Evolutionary conservation across 2,329 filamentous ascomycete genomes (phyloP).

Genomic region (Aspergillus sp.): DNA sequence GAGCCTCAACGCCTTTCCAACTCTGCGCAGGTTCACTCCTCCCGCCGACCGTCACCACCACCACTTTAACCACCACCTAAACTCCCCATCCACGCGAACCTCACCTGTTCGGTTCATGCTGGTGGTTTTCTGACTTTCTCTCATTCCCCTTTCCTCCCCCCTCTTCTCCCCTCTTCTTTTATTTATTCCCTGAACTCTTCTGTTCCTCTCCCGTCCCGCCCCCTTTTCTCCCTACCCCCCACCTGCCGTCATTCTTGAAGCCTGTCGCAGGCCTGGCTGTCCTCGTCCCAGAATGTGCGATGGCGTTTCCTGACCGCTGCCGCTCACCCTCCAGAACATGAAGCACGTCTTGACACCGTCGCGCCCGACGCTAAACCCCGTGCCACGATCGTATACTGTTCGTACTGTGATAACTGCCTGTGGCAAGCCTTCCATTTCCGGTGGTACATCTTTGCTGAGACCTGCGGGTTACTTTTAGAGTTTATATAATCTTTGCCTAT

Average conservation of each 20-base stretch:
- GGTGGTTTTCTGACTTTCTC: not conserved
- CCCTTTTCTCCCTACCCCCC: not conserved
- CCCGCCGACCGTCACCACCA: constrained; percentile 9
- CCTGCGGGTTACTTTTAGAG: not conserved
- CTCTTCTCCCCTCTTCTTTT: not conserved
- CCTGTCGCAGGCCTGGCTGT: constrained; percentile 19
- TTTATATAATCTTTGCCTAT: constrained; percentile 6
- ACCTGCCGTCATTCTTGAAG: constrained; percentile 1
- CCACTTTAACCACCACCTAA: not conserved
- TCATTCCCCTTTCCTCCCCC: not conserved
- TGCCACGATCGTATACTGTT: constrained; percentile 12
- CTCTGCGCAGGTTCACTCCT: constrained; percentile 17
- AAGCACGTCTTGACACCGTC: constrained; percentile 23
- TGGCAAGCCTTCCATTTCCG: not conserved
- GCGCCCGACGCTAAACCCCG: constrained; percentile 25
- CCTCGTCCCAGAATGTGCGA: constrained; percentile 22
- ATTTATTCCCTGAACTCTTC: not conserved
- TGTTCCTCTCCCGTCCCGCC: not conserved
- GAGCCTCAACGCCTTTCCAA: constrained; percentile 23
- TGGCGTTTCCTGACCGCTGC: constrained; percentile 26
- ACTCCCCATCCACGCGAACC: not conserved
- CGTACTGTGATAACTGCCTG: constrained; percentile 10
- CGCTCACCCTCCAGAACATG: constrained; percentile 26
- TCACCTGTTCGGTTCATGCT: not conserved
- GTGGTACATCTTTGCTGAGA: not conserved